Evolutionary conservation across 2,329 filamentous ascomycete genomes (phyloP), one percentile per base, ranked within the genome.

Genomic region (Ambrosiella xylebori): DNA sequence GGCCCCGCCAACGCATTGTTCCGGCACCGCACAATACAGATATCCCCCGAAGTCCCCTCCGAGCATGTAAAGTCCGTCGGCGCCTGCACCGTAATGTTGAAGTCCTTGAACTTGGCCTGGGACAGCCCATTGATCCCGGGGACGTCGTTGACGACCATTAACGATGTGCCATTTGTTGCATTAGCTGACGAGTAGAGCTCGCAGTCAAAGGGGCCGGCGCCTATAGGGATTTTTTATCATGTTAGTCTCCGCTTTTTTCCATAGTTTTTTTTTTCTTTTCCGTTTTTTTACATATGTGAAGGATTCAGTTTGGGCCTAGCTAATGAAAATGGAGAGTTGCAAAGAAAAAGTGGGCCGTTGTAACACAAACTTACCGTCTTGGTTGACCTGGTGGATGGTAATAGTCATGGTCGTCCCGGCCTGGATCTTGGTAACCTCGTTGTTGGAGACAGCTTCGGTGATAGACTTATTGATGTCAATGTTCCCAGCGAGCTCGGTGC

Each of bases 381-480:
- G 73, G 63, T 77, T 77, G 58, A 76, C 73, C 64, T 80, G 77
- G 63, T 78, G 75, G 57, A 77, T 71, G 17, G 72, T 76, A 41
- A 77, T 71, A 7, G 66, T 70, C 37, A 80, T 51, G 39, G 69
- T 61, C 37, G 58, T 47, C 15, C 77, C 76, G 1, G 69, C 62
- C 61, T 71, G 64, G 56, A 80, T 77, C 57, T 73, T 67, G 1
- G 77, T 80, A 3, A 81, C 73, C 3, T 68, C 64, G 1, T 63
- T 61, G 3, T 70, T 71, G 4, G 71, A 67, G 1, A 80, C 62
- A 5, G 74, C 74, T 57, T 74, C 73, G 66, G 79, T 74, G 1
- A 75, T 78, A 62, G 74, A 74, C 65, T 76, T 73, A 40, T 73
- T 74, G 56, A 84, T 72, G 61, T 84, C 77, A 64, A 85, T 84